Evolutionary conservation across 148 eudicot genomes (phyloP).

Genomic region (Nepenthes gracilis): DNA sequence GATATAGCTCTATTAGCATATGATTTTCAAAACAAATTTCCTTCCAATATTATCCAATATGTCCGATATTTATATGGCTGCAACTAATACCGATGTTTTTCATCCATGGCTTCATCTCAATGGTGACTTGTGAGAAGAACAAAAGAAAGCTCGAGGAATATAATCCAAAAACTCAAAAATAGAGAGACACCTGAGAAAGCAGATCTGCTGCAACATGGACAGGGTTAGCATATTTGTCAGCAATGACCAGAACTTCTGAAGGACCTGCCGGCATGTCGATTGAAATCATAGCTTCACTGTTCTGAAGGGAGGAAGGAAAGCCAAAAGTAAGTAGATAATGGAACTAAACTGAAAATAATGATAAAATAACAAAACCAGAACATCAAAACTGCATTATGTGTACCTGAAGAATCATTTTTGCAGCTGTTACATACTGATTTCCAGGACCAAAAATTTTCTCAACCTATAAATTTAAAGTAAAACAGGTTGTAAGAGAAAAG

Average conservation of each 20-base stretch:
- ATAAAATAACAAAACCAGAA: neutral
- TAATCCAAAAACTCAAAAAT: neutral
- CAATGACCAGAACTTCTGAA: constrained; percentile 96
- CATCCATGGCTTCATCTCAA: neutral
- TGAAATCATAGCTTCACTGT: constrained; percentile 97
- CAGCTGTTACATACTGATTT: constrained; percentile 98
- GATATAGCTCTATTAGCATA: too few relatives aligned
- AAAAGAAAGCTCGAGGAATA: neutral
- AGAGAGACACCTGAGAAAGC: constrained; percentile 68
- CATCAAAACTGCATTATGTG: neutral
- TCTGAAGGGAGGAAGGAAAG: constrained; percentile 34
- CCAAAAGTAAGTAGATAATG: constrained; percentile 1
- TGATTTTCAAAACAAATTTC: too few relatives aligned
- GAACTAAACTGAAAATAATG: neutral
- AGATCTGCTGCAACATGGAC: constrained; percentile 92
- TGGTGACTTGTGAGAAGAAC: neutral
- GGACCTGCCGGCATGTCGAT: constrained; percentile 99
- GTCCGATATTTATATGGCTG: too few relatives aligned
- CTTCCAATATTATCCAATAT: too few relatives aligned
- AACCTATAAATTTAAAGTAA: constrained; percentile 37
- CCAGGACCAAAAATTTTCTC: constrained; percentile 99
- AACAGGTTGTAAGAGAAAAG: too few relatives aligned
- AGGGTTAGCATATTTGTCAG: constrained; percentile 84
- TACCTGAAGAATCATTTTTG: constrained; percentile 99
- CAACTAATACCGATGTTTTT: too few relatives aligned